Evolutionary conservation across 176 grass and related monocot genomes (phyloP).

Genomic region (Panicum miliaceum): DNA sequence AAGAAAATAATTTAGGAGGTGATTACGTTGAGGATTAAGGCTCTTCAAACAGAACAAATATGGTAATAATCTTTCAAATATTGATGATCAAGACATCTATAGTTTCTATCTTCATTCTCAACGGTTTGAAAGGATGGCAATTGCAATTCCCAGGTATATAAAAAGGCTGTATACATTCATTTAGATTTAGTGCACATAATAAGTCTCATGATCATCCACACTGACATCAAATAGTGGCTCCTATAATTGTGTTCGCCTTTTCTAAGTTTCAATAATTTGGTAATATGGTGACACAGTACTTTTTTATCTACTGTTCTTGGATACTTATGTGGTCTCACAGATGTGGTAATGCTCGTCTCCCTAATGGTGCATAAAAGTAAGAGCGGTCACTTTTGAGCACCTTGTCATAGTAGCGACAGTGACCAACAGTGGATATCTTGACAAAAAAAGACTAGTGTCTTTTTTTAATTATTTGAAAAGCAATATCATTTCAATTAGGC

Average conservation of each 20-base stretch:
- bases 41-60: not conserved
- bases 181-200: constrained; percentile 34
- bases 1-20: not conserved
- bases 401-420: not conserved
- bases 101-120: not conserved
- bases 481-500: not conserved
- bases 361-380: constrained; percentile 27
- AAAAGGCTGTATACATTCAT: not conserved
- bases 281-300: not conserved
- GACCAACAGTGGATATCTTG: not conserved
- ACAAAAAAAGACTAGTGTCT: not conserved
- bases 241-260: not conserved
- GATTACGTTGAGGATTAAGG: not conserved
- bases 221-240: constrained; percentile 15
- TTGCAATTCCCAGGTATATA: constrained; percentile 17
- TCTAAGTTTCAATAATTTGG: constrained; percentile 34
- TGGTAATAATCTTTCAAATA: constrained; percentile 11
- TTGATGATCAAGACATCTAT: not conserved
- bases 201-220: constrained; percentile 5
- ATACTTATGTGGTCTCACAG: constrained; percentile 19
- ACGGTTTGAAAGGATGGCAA: not conserved
- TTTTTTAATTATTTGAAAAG: not conserved
- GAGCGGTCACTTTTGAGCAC: not conserved
- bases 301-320: constrained; percentile 28
- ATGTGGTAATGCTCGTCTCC: constrained; percentile 32